Conservation (phyloP, 306 rosid genomes). For the Leucaena leucocephala region DNA sequence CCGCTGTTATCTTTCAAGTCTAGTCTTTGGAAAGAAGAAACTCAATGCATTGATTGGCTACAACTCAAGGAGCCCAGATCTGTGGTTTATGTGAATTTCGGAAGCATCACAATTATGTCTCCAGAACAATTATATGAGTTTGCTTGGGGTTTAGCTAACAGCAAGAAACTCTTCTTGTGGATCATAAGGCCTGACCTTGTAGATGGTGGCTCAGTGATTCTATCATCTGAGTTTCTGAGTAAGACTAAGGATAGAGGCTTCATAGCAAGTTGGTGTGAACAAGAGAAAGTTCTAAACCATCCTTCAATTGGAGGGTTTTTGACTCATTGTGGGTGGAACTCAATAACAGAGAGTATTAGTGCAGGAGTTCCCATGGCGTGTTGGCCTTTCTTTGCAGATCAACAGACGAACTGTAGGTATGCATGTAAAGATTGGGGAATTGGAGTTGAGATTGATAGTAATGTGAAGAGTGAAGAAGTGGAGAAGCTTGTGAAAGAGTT, state of each 20-base stretch:
- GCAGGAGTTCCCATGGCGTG: slow-evolving; percentile 8
- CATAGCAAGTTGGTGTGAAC: neutral
- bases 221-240: neutral
- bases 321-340: neutral
- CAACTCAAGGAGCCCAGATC: slow-evolving; percentile 23
- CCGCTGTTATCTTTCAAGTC: neutral
- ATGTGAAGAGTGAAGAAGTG: neutral
- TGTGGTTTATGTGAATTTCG: neutral
- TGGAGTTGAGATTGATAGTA: neutral
- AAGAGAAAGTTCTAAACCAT: neutral
- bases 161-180: neutral
- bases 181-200: neutral
- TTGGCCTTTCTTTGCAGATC: slow-evolving; percentile 7
- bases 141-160: neutral
- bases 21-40: slow-evolving; percentile 37
- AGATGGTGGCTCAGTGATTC: neutral
- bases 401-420: neutral
- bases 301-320: neutral
- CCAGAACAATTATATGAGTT: neutral
- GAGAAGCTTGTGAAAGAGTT: neutral
- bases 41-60: slow-evolving; percentile 26
- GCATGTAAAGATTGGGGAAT: neutral
- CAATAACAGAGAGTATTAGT: neutral
- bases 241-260: neutral
- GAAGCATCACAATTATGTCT: neutral